Evolutionary conservation across 2,329 filamentous ascomycete genomes (phyloP), one percentile per base, ranked within the genome.

Genomic region (Phaeosphaeriaceae sp.): DNA sequence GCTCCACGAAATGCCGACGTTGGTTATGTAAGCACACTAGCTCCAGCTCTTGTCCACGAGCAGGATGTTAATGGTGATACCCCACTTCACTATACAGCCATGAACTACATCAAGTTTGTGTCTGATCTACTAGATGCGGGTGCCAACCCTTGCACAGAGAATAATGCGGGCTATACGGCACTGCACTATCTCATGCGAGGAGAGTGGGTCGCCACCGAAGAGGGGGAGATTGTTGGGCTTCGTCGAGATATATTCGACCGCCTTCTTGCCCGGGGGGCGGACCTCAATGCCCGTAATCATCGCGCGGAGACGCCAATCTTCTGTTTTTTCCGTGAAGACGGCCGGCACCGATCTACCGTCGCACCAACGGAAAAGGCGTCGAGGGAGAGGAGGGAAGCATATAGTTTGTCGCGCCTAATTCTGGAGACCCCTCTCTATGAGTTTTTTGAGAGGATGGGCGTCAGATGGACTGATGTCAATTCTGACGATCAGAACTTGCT

Each of bases 251-350:
- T 63, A 15, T 58, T 63, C 33, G 17, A 42, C 7, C 56, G 31
- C 10, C 33, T 67, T 10, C 31, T 60, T 1, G 11, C 33, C 15
- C 17, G 9, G 4, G 65, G 61, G 15, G 36, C 61, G 11, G 49
- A 64, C 27, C 57, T 63, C 56, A 68, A 68, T 33, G 52, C 60
- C 15, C 50, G 47, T 3, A 62, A 67, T 33, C 24, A 51, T 9
- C 13, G 20, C 13, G 62, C 61, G 13, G 61, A 69, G 52, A 65
- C 64, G 0, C 62, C 66, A 7, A 19, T 66, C 15, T 69, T 67
- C 51, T 52, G 51, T 44, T 46, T 61, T 27, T 44, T 45, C 31
- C 9, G n/a, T 13, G 7, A 17, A 3, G 41, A 58, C 51, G 31
- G 3, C 7, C 42, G 1, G 48, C 33, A 24, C 22, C 49, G 21